Conservation (phyloP, 2,329 filamentous ascomycete genomes). For the Orbilia ellipsospora region DNA sequence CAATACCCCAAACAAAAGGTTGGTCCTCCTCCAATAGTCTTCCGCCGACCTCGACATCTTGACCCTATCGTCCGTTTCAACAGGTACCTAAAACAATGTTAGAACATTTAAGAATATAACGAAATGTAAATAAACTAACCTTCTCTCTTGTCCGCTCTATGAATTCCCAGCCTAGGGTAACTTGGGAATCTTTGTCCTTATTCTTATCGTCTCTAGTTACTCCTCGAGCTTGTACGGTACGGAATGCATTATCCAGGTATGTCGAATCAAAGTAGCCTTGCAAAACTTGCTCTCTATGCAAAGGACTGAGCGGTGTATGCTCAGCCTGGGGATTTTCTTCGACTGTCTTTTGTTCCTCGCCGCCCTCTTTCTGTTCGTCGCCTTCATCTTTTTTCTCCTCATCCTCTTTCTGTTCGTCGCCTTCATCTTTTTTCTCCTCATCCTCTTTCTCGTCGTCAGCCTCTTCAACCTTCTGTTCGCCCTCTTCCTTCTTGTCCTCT, state of each 20-base stretch:
- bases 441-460: not conserved
- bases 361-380: conserved; percentile 4
- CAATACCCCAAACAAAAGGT: conserved; percentile 45
- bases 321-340: not conserved
- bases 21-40: conserved; percentile 49
- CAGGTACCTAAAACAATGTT: conserved; percentile 23
- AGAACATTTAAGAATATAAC: not conserved
- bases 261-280: conserved; percentile 50
- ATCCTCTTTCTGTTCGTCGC: not conserved
- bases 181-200: conserved; percentile 1
- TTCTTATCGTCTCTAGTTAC: conserved; percentile 23
- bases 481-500: not conserved
- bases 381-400: not conserved
- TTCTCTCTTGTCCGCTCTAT: conserved; percentile 34
- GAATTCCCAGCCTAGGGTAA: conserved; percentile 40
- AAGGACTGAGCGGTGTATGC: not conserved
- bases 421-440: conserved; percentile 1
- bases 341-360: not conserved
- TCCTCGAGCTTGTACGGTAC: conserved; percentile 15
- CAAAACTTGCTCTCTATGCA: conserved; percentile 37
- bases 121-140: conserved; percentile 6
- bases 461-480: not conserved
- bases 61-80: conserved; percentile 37
- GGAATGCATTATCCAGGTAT: conserved; percentile 45
- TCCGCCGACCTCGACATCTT: conserved; percentile 53